Evolutionary conservation across 495 filamentous ascomycete genomes (phyloP).

Genomic region (Trichoderma erinaceum): DNA sequence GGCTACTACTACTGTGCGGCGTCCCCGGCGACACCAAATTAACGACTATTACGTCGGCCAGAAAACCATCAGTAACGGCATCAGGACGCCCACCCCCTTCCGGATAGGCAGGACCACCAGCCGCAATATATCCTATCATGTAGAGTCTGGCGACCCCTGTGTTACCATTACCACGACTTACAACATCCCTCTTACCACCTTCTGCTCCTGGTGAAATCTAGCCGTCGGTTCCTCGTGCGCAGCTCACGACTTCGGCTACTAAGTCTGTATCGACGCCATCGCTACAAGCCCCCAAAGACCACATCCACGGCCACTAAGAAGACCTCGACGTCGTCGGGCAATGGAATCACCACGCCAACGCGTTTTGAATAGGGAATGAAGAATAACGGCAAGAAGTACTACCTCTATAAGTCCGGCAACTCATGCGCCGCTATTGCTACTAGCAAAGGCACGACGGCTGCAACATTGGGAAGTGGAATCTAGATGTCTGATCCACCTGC

Average conservation of each 20-base stretch:
- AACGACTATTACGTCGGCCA: constrained; percentile 26
- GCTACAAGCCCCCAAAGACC: constrained; percentile 4
- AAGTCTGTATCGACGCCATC: constrained; percentile 20
- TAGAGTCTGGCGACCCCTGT: constrained; percentile 40
- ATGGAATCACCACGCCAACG: constrained; percentile 8
- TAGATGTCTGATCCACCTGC: constrained; percentile 21
- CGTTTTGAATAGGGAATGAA: not conserved
- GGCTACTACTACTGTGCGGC: constrained; percentile 6
- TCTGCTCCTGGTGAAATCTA: constrained; percentile 34
- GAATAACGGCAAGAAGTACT: constrained; percentile 16
- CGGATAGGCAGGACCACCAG: constrained; percentile 31
- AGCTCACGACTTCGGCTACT: constrained; percentile 18
- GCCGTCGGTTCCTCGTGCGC: constrained; percentile 19
- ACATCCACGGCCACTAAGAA: constrained; percentile 10
- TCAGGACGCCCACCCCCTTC: constrained; percentile 26
- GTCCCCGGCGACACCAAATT: not conserved
- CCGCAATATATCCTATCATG: constrained; percentile 38
- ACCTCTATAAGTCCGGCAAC: constrained; percentile 35
- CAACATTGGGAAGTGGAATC: constrained; percentile 32
- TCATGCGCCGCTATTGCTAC: constrained; percentile 36
- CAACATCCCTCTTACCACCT: constrained; percentile 26
- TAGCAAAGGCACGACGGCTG: constrained; percentile 23
- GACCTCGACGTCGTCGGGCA: constrained; percentile 9
- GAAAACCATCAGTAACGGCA: constrained; percentile 15
- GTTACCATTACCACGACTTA: constrained; percentile 27